Evolutionary conservation across 164 flowering plant species (phyloP).

Genomic region (Stephania yunnanensis): DNA sequence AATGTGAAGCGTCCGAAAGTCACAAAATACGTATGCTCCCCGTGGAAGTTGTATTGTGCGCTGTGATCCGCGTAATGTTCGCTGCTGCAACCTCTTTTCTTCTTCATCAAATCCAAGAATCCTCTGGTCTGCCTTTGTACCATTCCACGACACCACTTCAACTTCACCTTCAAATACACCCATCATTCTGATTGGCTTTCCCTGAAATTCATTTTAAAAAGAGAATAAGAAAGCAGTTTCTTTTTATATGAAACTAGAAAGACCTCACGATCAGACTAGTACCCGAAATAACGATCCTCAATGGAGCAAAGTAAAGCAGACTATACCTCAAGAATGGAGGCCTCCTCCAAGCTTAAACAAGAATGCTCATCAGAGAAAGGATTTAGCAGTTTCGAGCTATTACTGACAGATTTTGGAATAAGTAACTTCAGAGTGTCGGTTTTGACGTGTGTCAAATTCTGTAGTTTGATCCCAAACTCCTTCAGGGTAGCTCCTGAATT

Average conservation of each 20-base stretch:
- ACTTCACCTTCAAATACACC: conserved; percentile 78
- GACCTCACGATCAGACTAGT: background rate
- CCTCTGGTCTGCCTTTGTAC: conserved; percentile 49
- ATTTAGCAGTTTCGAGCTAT: conserved; percentile 50
- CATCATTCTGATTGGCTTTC: conserved; percentile 83
- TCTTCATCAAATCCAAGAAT: conserved; percentile 97
- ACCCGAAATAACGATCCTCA: background rate
- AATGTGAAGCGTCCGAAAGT: conserved; percentile 76
- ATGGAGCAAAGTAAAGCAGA: background rate
- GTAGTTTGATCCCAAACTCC: conserved; percentile 67
- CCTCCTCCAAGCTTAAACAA: conserved; percentile 44
- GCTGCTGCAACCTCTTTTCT: conserved; percentile 59
- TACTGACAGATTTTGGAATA: conserved; percentile 44
- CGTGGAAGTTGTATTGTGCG: conserved; percentile 54
- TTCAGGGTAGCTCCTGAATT: conserved; percentile 41
- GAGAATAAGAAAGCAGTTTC: background rate
- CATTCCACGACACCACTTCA: conserved; percentile 46
- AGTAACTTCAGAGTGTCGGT: conserved; percentile 75
- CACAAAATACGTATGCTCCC: conserved; percentile 79
- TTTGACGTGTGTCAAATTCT: conserved; percentile 56
- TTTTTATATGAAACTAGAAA: background rate
- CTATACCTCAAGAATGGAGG: conserved; percentile 54
- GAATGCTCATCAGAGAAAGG: conserved; percentile 86
- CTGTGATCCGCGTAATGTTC: conserved; percentile 27
- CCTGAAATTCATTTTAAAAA: conserved; percentile 34